Conservation (phyloP, 805 yeast species). For the Scheffersomyces coipomensis region DNA sequence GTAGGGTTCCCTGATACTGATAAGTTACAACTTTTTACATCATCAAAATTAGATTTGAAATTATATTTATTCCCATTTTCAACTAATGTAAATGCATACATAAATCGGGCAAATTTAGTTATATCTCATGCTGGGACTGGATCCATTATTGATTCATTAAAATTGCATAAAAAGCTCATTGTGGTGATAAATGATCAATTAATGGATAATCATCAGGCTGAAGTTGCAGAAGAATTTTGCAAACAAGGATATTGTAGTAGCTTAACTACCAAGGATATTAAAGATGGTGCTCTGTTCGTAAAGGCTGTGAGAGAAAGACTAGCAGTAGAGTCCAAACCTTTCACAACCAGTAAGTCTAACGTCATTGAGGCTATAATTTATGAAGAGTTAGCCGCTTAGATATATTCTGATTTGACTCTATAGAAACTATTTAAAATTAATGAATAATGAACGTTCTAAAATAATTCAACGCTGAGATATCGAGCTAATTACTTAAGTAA, state of each 20-base stretch:
- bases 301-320: neutral
- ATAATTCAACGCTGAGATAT: no score
- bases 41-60: constrained; percentile 6
- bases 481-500: no score
- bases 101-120: constrained; percentile 54
- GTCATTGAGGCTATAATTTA: constrained; percentile 3
- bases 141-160: constrained; percentile 75
- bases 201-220: constrained; percentile 87
- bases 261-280: neutral
- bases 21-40: constrained; percentile 1
- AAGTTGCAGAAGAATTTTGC: constrained; percentile 51
- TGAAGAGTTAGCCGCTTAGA: constrained; percentile 7
- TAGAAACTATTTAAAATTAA: no score
- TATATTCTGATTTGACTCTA: no score
- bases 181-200: constrained; percentile 69
- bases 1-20: neutral
- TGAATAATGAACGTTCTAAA: no score
- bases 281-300: neutral
- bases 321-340: neutral
- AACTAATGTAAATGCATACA: constrained; percentile 27
- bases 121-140: constrained; percentile 94
- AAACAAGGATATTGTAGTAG: constrained; percentile 7
- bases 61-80: constrained; percentile 29
- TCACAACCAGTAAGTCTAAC: neutral
- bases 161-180: constrained; percentile 54